These are phyloP conservation scores for Aphanomyces astaci DNA, from an alignment of 352 stramenopile genomes.

Conservation along the genomic window DNA sequence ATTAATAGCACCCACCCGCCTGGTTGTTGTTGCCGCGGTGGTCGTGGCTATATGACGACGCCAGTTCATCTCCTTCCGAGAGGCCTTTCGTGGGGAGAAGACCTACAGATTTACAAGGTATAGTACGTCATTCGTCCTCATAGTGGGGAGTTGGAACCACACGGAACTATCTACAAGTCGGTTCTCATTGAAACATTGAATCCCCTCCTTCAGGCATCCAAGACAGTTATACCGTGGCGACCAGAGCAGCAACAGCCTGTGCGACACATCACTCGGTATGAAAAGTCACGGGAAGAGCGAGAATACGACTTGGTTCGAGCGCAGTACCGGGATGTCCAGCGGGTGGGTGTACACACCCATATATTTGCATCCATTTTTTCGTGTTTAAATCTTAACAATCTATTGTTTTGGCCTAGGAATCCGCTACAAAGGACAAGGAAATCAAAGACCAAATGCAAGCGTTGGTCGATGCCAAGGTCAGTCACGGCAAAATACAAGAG, in stretches of 20 bases:
- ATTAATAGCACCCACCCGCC: not conserved
- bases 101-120: constrained; percentile 23
- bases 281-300: constrained; percentile 58
- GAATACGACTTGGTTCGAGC: constrained; percentile 61
- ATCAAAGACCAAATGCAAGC: constrained; percentile 30
- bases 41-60: too few species aligned
- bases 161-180: too few species aligned
- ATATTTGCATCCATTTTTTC: too few species aligned
- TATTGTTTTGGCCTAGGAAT: constrained; percentile 25
- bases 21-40: too few species aligned
- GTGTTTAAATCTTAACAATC: not conserved
- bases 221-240: constrained; percentile 48
- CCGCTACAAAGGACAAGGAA: constrained; percentile 20
- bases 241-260: constrained; percentile 45
- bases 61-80: not conserved
- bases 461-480: not conserved
- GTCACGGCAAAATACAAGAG: too few species aligned
- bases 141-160: too few species aligned
- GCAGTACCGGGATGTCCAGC: constrained; percentile 56
- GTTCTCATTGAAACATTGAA: not conserved
- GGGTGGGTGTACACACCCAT: too few species aligned
- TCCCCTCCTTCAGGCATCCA: constrained; percentile 36
- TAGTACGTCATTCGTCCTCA: not conserved
- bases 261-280: constrained; percentile 57
- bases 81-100: constrained; percentile 8